Evolutionary conservation across 129 eudicot species (phyloP), one percentile per base, ranked within the genome.

Genomic region (Kitagawia praeruptora): DNA sequence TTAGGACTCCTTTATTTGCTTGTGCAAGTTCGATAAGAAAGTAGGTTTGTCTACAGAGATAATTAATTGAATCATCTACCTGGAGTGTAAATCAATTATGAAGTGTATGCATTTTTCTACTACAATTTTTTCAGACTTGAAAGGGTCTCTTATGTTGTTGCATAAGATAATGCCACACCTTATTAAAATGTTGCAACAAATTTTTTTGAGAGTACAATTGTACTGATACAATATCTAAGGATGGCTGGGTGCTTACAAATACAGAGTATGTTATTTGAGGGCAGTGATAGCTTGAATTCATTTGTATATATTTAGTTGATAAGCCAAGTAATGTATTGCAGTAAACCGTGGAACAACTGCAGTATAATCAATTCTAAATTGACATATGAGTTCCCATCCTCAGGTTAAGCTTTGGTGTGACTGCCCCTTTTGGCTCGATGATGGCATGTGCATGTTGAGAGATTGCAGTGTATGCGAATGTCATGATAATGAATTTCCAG

Each of bases 391-490:
- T 63, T 46, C 34, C 39, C 74, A 39, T 79, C 75, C 42, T 79
- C 91, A 94, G 98, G 96, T 89, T 48, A 95, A 92, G 84, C 82
- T 95, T 81, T 92, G 97, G 97, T 95, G 97, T 74, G 97, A 95
- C 85, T 95, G 99, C 85, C 99, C 94, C 38, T 92, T 90, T 83
- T 95, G 97, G 99, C 97, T 92, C 13, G 97, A 95, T 76, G 98
- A 95, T 81, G 98, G 97, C 7, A 90, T 92, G 96, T 92, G 98
- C 85, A 85, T 87, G 61, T 70, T 95, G 79, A 95, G 96, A 10
- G 97, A 95, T 83, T 95, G 99, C 82, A 92, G 96, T 79, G 96
- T 95, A 19, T 95, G 99, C 45, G 95, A 92, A 87, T 95, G 97
- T 82, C 93, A 96, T 46, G 99, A 92, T 63, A 80, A 87, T 79